phyloP scores from a whole-genome alignment of 192 early-diverging fungal genomes.

The Backusella morwellensis region DNA sequence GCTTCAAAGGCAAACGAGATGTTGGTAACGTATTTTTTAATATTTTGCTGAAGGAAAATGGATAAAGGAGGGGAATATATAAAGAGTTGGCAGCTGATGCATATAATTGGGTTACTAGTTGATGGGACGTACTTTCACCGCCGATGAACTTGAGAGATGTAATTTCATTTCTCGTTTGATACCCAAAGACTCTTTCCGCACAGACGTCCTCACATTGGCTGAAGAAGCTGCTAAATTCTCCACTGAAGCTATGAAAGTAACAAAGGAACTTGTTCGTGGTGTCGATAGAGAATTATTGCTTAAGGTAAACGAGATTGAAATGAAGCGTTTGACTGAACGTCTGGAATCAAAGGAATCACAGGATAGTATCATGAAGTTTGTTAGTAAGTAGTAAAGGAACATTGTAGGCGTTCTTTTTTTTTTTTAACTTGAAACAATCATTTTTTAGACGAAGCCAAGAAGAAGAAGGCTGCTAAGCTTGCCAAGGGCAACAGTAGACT shows the following conservation, averaged over 20 bases:
- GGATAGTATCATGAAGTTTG: conserved; percentile 13
- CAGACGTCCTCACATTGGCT: conserved; percentile 48
- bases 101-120: conserved; percentile 21
- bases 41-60: neutral
- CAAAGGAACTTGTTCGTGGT: conserved; percentile 54
- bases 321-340: conserved; percentile 45
- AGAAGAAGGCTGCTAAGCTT: conserved; percentile 1
- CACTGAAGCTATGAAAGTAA: conserved; percentile 51
- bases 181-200: conserved; percentile 46
- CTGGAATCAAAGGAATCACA: conserved; percentile 8
- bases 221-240: conserved; percentile 51
- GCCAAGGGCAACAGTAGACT: neutral
- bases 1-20: conserved; percentile 59
- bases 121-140: conserved; percentile 53
- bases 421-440: neutral
- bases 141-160: conserved; percentile 54
- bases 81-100: neutral
- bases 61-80: neutral
- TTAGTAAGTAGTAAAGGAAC: neutral
- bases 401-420: neutral
- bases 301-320: conserved; percentile 50
- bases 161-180: conserved; percentile 55
- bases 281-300: conserved; percentile 43
- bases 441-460: neutral
- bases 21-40: conserved; percentile 22